Evolutionary conservation across 2,329 filamentous ascomycete genomes (phyloP).

Genomic region (Apiospora malaysiana): DNA sequence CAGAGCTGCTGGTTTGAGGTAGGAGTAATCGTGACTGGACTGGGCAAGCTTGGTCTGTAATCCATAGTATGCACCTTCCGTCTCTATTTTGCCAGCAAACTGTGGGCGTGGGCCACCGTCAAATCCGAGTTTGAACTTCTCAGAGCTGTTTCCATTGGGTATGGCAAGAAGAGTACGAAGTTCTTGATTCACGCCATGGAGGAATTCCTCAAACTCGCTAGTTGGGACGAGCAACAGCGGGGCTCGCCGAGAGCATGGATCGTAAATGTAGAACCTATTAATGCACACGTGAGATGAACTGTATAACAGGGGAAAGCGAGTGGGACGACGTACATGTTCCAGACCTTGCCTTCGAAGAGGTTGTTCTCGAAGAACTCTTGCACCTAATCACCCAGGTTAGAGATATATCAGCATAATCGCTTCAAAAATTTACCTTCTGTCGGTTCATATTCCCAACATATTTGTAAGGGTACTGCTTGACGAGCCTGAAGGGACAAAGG

Average conservation of each 20-base stretch:
- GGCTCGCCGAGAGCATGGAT: conserved; percentile 36
- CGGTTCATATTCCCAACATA: conserved; percentile 62
- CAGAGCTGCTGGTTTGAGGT: conserved; percentile 44
- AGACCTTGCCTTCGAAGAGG: conserved; percentile 65
- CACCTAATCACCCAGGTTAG: conserved; percentile 38
- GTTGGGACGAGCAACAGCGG: conserved; percentile 73
- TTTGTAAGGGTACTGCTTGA: conserved; percentile 63
- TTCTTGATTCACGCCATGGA: conserved; percentile 68
- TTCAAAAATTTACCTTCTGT: conserved; percentile 47
- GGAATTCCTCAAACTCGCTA: conserved; percentile 66
- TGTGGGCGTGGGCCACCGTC: conserved; percentile 68
- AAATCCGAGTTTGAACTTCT: conserved; percentile 68
- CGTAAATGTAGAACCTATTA: conserved; percentile 63
- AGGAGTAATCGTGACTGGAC: conserved; percentile 41
- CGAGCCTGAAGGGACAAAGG: conserved; percentile 58
- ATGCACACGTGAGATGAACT: not conserved
- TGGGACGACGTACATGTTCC: conserved; percentile 73
- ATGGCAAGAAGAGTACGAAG: conserved; percentile 62
- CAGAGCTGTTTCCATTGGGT: conserved; percentile 54
- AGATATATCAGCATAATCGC: not conserved
- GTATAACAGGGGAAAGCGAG: not conserved
- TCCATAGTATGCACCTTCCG: conserved; percentile 41
- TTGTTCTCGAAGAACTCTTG: conserved; percentile 59
- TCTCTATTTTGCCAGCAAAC: conserved; percentile 66
- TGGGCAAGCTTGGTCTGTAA: conserved; percentile 45